A percentile compares a stretch with the other conserved stretches of the same genome.
Conservation (phyloP, 352 stramenopile species). For the Globisporangium echinulatum region DNA sequence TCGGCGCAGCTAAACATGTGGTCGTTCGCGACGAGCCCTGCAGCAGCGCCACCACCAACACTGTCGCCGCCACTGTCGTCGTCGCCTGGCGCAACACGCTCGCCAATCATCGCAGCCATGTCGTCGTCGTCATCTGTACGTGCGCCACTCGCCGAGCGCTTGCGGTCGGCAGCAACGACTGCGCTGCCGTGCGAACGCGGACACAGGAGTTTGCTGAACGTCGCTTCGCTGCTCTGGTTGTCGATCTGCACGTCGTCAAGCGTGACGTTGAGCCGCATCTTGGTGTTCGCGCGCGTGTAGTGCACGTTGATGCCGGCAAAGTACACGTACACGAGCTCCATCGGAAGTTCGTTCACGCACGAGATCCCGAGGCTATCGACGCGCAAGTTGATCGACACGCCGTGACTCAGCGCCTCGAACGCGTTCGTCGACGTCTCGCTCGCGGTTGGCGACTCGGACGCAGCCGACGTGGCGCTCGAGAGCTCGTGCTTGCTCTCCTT, state of each 20-base stretch:
- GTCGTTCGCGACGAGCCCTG: conserved; percentile 41
- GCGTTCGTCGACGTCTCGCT: conserved; percentile 76
- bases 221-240: conserved; percentile 82
- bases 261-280: conserved; percentile 83
- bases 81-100: conserved; percentile 18
- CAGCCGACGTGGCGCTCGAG: conserved; percentile 56
- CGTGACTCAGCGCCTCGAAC: conserved; percentile 58
- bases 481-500: conserved; percentile 74
- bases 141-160: conserved; percentile 29
- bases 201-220: conserved; percentile 79
- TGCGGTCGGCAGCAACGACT: conserved; percentile 19
- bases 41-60: conserved; percentile 17
- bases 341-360: conserved; percentile 81
- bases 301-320: conserved; percentile 73
- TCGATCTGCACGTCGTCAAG: conserved; percentile 84
- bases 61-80: neutral
- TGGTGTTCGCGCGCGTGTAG: conserved; percentile 71
- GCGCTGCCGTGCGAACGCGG: conserved; percentile 43
- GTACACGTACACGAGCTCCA: conserved; percentile 84
- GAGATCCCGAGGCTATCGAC: conserved; percentile 80
- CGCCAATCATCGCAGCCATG: conserved; percentile 32
- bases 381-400: conserved; percentile 60
- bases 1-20: conserved; percentile 81
- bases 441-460: conserved; percentile 55
- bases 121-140: conserved; percentile 31